These are phyloP conservation scores for Microsporum canis DNA, from an alignment of 2,329 filamentous ascomycete genomes.

Conservation along the genomic window DNA sequence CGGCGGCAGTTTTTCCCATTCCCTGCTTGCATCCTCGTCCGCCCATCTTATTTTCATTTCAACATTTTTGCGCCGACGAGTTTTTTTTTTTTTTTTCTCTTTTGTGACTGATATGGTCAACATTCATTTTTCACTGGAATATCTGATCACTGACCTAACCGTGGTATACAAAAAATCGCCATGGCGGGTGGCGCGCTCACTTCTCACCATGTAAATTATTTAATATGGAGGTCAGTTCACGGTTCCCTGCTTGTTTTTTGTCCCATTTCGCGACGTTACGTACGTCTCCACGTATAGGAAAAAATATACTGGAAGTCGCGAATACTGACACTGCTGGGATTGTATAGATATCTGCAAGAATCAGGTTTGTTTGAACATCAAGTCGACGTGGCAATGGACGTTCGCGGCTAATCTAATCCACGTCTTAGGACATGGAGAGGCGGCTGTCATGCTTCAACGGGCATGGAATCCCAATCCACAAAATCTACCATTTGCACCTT, in stretches of 20 bases:
- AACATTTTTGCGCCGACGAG: background rate
- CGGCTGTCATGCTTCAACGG: slow-evolving; percentile 48
- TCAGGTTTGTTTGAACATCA: slow-evolving; percentile 35
- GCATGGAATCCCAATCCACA: slow-evolving; percentile 54
- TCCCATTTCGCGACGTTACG: slow-evolving; percentile 13
- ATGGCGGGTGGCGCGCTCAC: slow-evolving; percentile 35
- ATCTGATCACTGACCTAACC: background rate
- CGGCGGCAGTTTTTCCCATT: slow-evolving; percentile 4
- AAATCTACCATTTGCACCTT: slow-evolving; percentile 48
- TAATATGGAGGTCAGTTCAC: slow-evolving; percentile 53
- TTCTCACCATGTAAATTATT: slow-evolving; percentile 55
- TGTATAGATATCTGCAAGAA: slow-evolving; percentile 43
- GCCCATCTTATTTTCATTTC: background rate
- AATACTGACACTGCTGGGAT: background rate
- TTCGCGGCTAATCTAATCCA: slow-evolving; percentile 9
- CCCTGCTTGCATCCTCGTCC: background rate
- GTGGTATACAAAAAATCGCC: slow-evolving; percentile 15
- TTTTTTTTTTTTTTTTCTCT: background rate
- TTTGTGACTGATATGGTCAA: background rate
- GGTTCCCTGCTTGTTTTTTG: background rate
- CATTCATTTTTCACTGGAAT: background rate
- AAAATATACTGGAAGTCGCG: background rate
- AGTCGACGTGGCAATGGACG: slow-evolving; percentile 4
- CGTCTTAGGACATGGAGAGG: slow-evolving; percentile 44
- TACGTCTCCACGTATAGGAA: background rate